Evolutionary conservation across 257 asterid species (phyloP), one percentile per base, ranked within the genome.

Genomic region (Penstemon eatonii): DNA sequence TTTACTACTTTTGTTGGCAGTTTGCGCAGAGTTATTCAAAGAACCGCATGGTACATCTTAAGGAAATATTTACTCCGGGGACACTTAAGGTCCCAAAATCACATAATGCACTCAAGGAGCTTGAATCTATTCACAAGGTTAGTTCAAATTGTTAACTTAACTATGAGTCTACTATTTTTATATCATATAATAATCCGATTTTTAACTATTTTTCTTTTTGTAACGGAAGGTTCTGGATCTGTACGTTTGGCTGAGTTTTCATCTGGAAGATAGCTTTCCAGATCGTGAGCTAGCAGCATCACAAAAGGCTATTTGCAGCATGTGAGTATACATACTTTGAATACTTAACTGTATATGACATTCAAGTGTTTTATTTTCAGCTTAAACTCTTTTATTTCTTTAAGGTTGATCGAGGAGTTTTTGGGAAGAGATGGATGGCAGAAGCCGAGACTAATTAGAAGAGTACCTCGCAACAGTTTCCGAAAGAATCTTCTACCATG

Each of bases 101-200:
- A 54, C 97, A 81, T 2, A 75, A 76, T 52, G 89, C 86, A 60
- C 91, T 93, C 25, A 87, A 86, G 86, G 97, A 88, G 81, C 96
- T 93, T 66, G 99, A 93, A 85, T 93, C 99, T 1, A 91, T 93
- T 77, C 99, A 93, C 83, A 93, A 93, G 97, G 98, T 92, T 62
- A 6, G 89, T 63, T 25, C 33, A 1, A 25, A 25, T 25, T 25
- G 33, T 25, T 25, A 25, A 25, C 33, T 25, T 25, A 25, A 25
- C 33, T 25, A 25, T 25, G 33, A 25, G 33, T 25, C 33, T 25
- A 25, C 33, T 2, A 25, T 25, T 25, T 2, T 25, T 25, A 25
- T 25, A 25, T 41, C 15, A 5, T 75, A 58, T 7, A 43, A 53
- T 49, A 8, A 56, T 36, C 56, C 25, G 43, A 58, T 5, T 46